These are phyloP conservation scores for Leccinum griseonigrum DNA, from an alignment of 1,284 basidiomycete genomes.

Conservation along the genomic window DNA sequence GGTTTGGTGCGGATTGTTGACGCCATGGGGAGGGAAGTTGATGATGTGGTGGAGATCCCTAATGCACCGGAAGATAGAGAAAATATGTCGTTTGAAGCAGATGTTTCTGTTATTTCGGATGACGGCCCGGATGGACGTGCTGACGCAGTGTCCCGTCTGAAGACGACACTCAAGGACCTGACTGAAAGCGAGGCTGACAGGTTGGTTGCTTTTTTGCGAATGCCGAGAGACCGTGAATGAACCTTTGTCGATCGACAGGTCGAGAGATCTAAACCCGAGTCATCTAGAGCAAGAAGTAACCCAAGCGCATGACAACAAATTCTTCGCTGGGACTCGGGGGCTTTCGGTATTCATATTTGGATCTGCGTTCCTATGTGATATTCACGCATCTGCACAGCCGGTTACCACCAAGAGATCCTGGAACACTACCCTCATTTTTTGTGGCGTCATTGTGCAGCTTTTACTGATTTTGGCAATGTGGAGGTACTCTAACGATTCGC, in stretches of 20 bases:
- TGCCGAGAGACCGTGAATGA: slow-evolving; percentile 9
- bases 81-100: slow-evolving; percentile 27
- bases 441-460: slow-evolving; percentile 32
- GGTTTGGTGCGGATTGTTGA: slow-evolving; percentile 60
- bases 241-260: slow-evolving; percentile 27
- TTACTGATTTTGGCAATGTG: slow-evolving; percentile 36
- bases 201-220: slow-evolving; percentile 34
- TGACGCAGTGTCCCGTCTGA: slow-evolving; percentile 55
- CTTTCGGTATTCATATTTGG: slow-evolving; percentile 20
- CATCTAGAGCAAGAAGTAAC: slow-evolving; percentile 54
- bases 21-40: slow-evolving; percentile 62
- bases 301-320: slow-evolving; percentile 25
- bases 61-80: slow-evolving; percentile 11
- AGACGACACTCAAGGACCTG: slow-evolving; percentile 54
- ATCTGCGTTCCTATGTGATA: background rate
- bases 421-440: slow-evolving; percentile 26
- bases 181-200: slow-evolving; percentile 52
- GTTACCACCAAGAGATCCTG: slow-evolving; percentile 17
- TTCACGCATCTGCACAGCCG: slow-evolving; percentile 18
- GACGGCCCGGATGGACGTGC: slow-evolving; percentile 40
- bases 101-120: slow-evolving; percentile 25
- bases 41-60: slow-evolving; percentile 34
- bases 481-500: slow-evolving; percentile 26
- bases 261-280: slow-evolving; percentile 40
- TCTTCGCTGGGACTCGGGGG: slow-evolving; percentile 12